Evolutionary conservation across 1,139 yeast genomes (phyloP), one percentile per base, ranked within the genome.

Genomic region (Petasospora fabianii): DNA sequence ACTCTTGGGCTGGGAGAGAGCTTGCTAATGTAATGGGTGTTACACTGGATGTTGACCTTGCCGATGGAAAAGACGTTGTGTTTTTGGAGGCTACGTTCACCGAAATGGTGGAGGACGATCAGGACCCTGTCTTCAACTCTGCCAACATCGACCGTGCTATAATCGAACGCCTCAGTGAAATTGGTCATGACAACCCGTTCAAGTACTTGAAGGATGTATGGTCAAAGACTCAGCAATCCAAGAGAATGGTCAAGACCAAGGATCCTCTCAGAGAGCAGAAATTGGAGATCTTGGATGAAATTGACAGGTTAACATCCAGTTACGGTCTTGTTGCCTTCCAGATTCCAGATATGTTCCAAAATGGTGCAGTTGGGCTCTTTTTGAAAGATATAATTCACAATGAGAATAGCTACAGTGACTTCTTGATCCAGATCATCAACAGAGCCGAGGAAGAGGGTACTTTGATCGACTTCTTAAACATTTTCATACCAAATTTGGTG

Each of bases 301-400:
- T 77, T 22, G 68, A 75, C 35, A 62, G 79, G 36, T 65, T 81
- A 34, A 61, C 79, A 12, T 67, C 83, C 13, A 79, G 84, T 17
- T 86, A 81, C 59, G 87, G 87, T 0, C 68, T 80, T 26, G 79
- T 85, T 27, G 63, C 83, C 27, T 78, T 85, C 54, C 87, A 80
- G 56, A 73, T 80, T 9, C 79, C 83, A 3, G 88, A 80, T 43
- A 74, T 82, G 80, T 80, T 80, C 32, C 32, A 43, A 3, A 52
- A 53, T 27, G 53, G 53, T 10, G 34, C 42, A 28, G 33, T 46
- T 4, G 18, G 20, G 7, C 10, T 29, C 2, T 64, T 58, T 35
- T 48, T 67, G 30, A 48, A 49, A 26, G 61, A 61, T 26, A 59
- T 70, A n/a, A 53, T 72, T 16, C 44, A 47, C 16, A 55, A 61